Evolutionary conservation across 2,329 filamentous ascomycete species (phyloP).

Genomic region (Blastomyces parvus): DNA sequence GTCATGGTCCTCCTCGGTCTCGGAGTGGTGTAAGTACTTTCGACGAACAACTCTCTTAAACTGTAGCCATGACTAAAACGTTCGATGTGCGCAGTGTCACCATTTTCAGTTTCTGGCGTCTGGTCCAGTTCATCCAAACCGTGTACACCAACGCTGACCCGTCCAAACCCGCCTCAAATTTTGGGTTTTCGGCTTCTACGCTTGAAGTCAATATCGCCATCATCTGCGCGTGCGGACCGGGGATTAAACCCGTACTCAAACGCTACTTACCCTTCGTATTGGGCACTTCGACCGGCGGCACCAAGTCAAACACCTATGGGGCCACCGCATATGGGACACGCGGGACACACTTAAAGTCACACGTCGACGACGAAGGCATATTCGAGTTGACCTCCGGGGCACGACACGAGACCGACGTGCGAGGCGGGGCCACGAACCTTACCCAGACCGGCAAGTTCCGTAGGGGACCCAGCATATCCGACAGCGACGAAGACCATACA

Average conservation of each 20-base stretch:
- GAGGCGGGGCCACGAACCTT: neutral
- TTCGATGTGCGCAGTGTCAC: constrained; percentile 18
- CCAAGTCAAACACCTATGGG: neutral
- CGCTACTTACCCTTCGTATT: constrained; percentile 6
- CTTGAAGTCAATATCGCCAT: constrained; percentile 26
- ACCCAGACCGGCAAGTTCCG: neutral
- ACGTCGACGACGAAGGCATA: neutral
- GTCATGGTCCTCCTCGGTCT: constrained; percentile 24
- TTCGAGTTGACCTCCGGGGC: neutral
- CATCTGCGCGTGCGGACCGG: constrained; percentile 24
- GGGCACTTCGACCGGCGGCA: constrained; percentile 9
- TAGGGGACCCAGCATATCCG: neutral
- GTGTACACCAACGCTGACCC: constrained; percentile 12
- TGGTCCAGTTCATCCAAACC: constrained; percentile 21
- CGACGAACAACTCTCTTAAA: neutral
- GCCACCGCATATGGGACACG: neutral
- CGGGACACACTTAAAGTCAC: neutral
- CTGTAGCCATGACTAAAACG: neutral
- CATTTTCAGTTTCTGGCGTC: constrained; percentile 23
- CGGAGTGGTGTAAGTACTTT: constrained; percentile 20
- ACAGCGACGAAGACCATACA: neutral
- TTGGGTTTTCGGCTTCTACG: constrained; percentile 23
- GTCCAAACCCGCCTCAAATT: constrained; percentile 17
- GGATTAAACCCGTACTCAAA: constrained; percentile 20
- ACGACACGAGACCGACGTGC: neutral